Percentiles rank a stretch among this genome's conserved stretches.
These are phyloP conservation scores for Backusella tuberculispora DNA, from an alignment of 192 early-diverging fungal species.

Conservation along the genomic window DNA sequence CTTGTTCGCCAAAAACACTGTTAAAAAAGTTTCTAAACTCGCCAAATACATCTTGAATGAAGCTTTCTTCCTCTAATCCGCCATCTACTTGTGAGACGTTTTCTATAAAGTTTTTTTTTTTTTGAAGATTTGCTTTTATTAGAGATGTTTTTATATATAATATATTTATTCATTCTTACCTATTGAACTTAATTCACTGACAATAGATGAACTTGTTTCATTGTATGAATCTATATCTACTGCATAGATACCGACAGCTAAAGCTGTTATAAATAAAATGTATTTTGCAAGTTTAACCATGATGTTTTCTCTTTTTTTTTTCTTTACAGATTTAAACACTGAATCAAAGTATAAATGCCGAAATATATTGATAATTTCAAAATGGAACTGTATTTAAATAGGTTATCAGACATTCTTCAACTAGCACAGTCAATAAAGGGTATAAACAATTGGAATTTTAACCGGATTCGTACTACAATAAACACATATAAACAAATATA, in stretches of 20 bases:
- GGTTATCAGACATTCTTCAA: neutral
- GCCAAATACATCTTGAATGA: neutral
- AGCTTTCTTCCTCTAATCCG: neutral
- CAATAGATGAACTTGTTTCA: neutral
- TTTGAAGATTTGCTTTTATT: neutral
- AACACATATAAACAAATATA: neutral
- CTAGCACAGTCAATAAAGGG: neutral
- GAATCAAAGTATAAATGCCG: neutral
- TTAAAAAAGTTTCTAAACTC: neutral
- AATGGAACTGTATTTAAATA: conserved; percentile 6
- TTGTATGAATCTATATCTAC: neutral
- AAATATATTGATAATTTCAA: neutral
- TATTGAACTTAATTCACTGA: neutral
- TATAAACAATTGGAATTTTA: neutral
- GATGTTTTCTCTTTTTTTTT: neutral
- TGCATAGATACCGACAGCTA: neutral
- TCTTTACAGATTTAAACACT: neutral
- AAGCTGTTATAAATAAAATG: neutral
- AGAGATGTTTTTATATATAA: neutral
- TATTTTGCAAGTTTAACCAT: neutral
- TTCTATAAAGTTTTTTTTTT: neutral
- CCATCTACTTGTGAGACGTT: neutral
- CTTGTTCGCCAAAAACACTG: neutral
- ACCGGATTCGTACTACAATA: neutral
- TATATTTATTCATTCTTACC: neutral